Percentiles rank a stretch among this genome's conserved stretches.
Evolutionary conservation across 768 basidiomycete species (phyloP).

Genomic region (Mycena pura): DNA sequence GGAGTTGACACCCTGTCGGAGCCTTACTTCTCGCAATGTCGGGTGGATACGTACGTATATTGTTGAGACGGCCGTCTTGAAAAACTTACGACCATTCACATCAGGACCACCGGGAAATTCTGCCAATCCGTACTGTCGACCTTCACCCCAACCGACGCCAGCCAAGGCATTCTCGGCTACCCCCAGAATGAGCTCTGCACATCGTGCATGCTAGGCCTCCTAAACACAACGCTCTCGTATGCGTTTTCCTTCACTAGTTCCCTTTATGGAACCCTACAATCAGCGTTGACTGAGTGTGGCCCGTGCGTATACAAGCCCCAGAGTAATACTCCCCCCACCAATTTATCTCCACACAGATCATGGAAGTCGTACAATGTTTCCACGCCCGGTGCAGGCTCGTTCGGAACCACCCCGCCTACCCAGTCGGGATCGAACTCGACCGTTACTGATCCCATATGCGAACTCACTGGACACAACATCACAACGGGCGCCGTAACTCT

Average conservation of each 20-base stretch:
- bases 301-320: too few species aligned
- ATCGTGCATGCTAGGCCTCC: slow-evolving; percentile 7
- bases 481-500: background rate
- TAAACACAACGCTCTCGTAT: slow-evolving; percentile 12
- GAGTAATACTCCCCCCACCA: background rate
- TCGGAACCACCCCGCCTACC: background rate
- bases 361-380: background rate
- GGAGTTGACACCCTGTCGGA: too few species aligned
- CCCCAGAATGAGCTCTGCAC: slow-evolving; percentile 10
- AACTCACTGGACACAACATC: background rate
- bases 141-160: slow-evolving; percentile 1
- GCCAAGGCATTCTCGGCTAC: slow-evolving; percentile 7
- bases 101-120: background rate
- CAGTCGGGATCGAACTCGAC: slow-evolving; percentile 6
- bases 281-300: background rate
- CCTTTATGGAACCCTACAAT: background rate
- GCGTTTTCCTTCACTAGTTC: background rate
- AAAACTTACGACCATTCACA: background rate
- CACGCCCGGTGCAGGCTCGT: background rate
- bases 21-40: background rate
- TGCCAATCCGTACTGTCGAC: background rate
- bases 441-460: background rate
- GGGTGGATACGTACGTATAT: slow-evolving; percentile 1
- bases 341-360: background rate
- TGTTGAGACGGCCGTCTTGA: too few species aligned